Base-by-base conservation (phyloP, 2,329 filamentous ascomycete species). In the Aspergillus pseudoviridinutans region DNA sequence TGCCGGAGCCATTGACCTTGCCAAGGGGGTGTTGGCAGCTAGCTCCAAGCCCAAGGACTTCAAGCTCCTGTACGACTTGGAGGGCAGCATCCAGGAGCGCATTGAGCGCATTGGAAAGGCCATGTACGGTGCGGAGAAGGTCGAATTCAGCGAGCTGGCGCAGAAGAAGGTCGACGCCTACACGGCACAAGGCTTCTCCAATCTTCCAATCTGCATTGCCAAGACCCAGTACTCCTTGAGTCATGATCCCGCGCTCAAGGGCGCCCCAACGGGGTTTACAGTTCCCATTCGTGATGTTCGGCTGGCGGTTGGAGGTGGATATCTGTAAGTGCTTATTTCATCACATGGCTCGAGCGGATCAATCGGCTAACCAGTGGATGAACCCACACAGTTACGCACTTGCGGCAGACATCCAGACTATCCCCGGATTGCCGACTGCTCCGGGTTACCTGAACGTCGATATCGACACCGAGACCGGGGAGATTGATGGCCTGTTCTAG, bases 171-270 rank as follows among this genome's bases (percentile, higher is more conserved):
- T 97, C 63, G 92, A 97, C 72, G 92, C 88, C 7, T 99, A 97
- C 78, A 92, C 90, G 32, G 86, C 86, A 72, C 94, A 97, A 76
- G 94, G 94, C 49, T 95, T 93, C 68, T 89, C 89, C 24, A 91
- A 96, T 75, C 80, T 99, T 63, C 94, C 94, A 38, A 96, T 97
- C 71, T 99, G 94, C 75, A 85, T 97, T 64, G 94, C 94, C 61
- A 99, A 99, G 87, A 99, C 94, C 14, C 94, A 99, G 76, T 99
- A 99, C 80, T 96, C 91, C 35, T 83, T 99, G 51, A 94, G 89
- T 58, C 93, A 97, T 76, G 92, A 99, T 74, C 89, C 93, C 2
- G 87, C 90, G 10, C 82, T 97, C 67, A 99, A 99, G 84, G 94
- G 94, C 61, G 94, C 94, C 8, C 94, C 94, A 25, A 90, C 88